These are phyloP conservation scores for Periconia sp. DNA, from an alignment of 2,329 filamentous ascomycete genomes.

Conservation along the genomic window DNA sequence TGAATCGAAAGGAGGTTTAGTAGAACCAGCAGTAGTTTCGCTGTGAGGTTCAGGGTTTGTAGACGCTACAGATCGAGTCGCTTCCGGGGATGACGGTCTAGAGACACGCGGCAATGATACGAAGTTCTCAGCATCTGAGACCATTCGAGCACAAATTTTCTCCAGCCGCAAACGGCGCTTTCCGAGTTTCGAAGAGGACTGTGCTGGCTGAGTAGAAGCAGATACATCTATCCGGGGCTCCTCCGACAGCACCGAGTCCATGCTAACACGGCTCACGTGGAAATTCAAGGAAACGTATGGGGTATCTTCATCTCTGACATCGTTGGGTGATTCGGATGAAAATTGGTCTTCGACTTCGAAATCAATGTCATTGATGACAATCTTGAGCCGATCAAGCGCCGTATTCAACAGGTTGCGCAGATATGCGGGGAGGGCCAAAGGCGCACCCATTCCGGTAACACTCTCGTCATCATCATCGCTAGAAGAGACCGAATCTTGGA, in stretches of 20 bases:
- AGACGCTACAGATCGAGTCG: constrained; percentile 48
- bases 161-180: constrained; percentile 67
- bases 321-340: constrained; percentile 52
- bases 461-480: constrained; percentile 67
- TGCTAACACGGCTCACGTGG: constrained; percentile 63
- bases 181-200: constrained; percentile 57
- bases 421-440: constrained; percentile 69
- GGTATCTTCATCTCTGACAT: constrained; percentile 50
- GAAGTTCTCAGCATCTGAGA: constrained; percentile 69
- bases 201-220: constrained; percentile 10
- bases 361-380: constrained; percentile 66
- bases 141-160: constrained; percentile 64
- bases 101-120: constrained; percentile 61
- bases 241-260: constrained; percentile 60
- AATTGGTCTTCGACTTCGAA: constrained; percentile 64
- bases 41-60: constrained; percentile 19
- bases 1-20: constrained; percentile 1
- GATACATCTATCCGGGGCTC: constrained; percentile 26
- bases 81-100: constrained; percentile 60
- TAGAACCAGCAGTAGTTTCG: constrained; percentile 18
- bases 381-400: constrained; percentile 69
- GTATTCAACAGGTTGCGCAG: constrained; percentile 73
- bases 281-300: constrained; percentile 66
- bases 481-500: constrained; percentile 60
- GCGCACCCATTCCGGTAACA: constrained; percentile 68